Percentiles rank a stretch among this genome's conserved stretches.
phyloP scores from a whole-genome alignment of 257 asterid species.

The Echium plantagineum region DNA sequence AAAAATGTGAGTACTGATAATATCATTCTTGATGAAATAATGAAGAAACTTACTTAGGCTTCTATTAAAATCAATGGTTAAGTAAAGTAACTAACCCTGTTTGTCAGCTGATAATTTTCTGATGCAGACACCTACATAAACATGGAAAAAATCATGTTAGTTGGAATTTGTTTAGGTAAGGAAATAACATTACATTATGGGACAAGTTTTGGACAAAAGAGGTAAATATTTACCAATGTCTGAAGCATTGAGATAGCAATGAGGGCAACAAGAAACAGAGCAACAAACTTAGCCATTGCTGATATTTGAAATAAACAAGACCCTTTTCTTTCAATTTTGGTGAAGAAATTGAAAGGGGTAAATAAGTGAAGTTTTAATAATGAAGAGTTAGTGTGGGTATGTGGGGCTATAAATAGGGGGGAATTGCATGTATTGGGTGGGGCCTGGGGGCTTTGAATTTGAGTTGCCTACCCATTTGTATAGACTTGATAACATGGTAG shows the following conservation, averaged over 20 bases:
- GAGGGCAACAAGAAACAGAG: conserved; percentile 14
- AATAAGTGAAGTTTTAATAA: background rate
- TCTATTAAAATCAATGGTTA: background rate
- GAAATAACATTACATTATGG: background rate
- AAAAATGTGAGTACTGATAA: conserved; percentile 3
- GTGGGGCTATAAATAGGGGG: conserved; percentile 9
- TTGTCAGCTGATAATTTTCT: conserved; percentile 7
- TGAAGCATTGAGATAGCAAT: conserved; percentile 15
- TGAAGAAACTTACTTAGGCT: background rate
- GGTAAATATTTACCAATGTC: conserved; percentile 12
- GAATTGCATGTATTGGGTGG: background rate
- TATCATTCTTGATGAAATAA: background rate
- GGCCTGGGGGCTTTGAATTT: background rate
- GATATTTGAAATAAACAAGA: too few species aligned
- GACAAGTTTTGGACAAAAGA: conserved; percentile 1
- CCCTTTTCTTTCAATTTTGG: background rate
- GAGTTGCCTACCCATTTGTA: background rate
- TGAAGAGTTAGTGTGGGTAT: background rate
- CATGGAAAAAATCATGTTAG: background rate
- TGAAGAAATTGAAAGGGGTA: background rate
- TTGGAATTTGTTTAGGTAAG: background rate
- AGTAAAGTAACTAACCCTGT: background rate
- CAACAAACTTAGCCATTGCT: conserved; percentile 18
- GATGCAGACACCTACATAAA: conserved; percentile 17
- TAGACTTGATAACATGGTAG: background rate